Evolutionary conservation across 306 rosid species (phyloP).

Genomic region (Quercus aquifolioides): DNA sequence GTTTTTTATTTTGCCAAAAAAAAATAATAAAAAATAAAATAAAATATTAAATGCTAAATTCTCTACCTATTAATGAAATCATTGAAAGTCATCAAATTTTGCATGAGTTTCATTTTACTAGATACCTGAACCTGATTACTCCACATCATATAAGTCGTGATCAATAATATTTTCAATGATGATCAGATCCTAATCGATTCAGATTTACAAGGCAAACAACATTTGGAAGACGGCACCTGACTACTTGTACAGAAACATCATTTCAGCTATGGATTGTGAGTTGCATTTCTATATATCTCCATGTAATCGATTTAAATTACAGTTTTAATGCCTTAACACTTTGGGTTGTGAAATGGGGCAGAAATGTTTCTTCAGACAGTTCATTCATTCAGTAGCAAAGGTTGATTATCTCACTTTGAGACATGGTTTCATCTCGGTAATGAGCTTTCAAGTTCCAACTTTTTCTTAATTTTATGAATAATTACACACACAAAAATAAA

Average conservation of each 20-base stretch:
- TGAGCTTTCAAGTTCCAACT: not conserved
- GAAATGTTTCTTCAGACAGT: conserved; percentile 50
- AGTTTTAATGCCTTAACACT: not conserved
- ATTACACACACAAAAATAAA: not conserved
- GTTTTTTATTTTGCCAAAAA: no score
- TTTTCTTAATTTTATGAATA: not conserved
- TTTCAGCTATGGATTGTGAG: conserved; percentile 34
- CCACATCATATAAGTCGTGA: not conserved
- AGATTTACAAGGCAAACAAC: conserved; percentile 40
- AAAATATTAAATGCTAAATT: no score
- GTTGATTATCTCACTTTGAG: conserved; percentile 42
- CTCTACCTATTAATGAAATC: no score
- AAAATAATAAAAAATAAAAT: no score
- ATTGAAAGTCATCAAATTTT: no score
- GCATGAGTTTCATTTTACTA: no score
- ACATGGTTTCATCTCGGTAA: conserved; percentile 43
- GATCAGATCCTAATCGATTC: conserved; percentile 41
- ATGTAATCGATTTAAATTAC: not conserved
- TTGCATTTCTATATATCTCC: not conserved
- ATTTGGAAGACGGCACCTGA: conserved; percentile 39
- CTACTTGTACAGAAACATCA: conserved; percentile 16
- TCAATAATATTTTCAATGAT: not conserved
- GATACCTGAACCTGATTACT: not conserved
- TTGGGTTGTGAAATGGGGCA: conserved; percentile 21
- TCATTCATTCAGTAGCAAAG: conserved; percentile 34